phyloP scores from a whole-genome alignment of 495 filamentous ascomycete genomes.

The Neohortaea acidophila region DNA sequence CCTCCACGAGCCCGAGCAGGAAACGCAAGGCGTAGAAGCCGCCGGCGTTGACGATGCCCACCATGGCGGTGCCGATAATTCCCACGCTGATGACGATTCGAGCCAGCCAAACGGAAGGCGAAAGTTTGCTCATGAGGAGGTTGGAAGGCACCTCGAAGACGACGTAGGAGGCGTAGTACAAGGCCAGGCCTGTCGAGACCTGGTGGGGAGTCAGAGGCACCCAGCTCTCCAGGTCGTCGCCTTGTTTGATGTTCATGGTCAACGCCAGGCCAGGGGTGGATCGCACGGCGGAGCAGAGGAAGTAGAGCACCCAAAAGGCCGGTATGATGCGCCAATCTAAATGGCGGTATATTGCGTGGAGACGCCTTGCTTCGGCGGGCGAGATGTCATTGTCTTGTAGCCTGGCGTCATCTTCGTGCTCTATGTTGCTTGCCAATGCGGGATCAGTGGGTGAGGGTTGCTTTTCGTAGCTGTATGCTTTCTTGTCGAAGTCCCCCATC shows the following conservation, averaged over 20 bases:
- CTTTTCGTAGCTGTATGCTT: too few relatives aligned
- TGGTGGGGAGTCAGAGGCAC: constrained; percentile 54
- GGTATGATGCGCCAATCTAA: constrained; percentile 4
- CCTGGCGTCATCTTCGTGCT: too few relatives aligned
- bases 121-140: constrained; percentile 70
- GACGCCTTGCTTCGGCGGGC: neutral
- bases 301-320: constrained; percentile 90
- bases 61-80: constrained; percentile 65
- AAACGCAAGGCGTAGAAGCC: constrained; percentile 79
- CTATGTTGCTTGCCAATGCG: too few relatives aligned
- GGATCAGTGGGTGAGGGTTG: too few relatives aligned
- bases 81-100: constrained; percentile 80
- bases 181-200: constrained; percentile 64
- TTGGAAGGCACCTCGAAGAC: constrained; percentile 82
- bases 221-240: constrained; percentile 53
- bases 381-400: neutral
- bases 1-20: constrained; percentile 72
- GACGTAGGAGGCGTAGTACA: constrained; percentile 88
- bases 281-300: constrained; percentile 78
- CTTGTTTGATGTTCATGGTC: constrained; percentile 60
- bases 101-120: constrained; percentile 84
- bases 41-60: constrained; percentile 66
- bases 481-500: too few relatives aligned
- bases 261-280: constrained; percentile 83
- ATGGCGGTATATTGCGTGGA: neutral